Evolutionary conservation across 2,329 filamentous ascomycete species (phyloP), one percentile per base, ranked within the genome.

Genomic region (Emergomyces orientalis): DNA sequence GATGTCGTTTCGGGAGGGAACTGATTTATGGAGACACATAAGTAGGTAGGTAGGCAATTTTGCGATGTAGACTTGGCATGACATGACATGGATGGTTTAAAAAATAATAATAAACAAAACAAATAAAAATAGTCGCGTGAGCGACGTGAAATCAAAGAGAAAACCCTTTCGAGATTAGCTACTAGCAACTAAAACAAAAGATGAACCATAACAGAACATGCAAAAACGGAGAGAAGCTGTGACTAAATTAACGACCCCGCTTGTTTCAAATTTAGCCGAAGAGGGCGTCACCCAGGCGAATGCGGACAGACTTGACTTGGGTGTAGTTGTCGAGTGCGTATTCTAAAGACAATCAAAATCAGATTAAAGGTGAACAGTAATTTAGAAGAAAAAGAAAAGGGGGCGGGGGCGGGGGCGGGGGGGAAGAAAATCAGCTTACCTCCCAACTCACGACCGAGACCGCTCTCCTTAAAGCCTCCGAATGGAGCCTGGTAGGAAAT

Each of bases 401-500:
- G 9, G 9, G 13, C n/a, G n/a, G n/a, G n/a, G n/a, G n/a, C n/a
- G n/a, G n/a, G n/a, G n/a, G n/a, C n/a, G n/a, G n/a, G n/a, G n/a
- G n/a, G n/a, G n/a, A n/a, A 41, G 22, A 14, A 9, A 27, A 32
- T n/a, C 19, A 25, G 62, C 65, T 58, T 63, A 67, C 65, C 76
- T 68, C 78, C 78, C 51, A 80, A 73, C 68, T 80, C 78, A 65
- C 76, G 76, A 66, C 76, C 76, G 59, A 78, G 64, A 68, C 76
- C 76, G 34, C 74, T 76, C 68, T 76, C 72, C 72, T 78, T 78
- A 75, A 75, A 78, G 59, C 76, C 76, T 67, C 76, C 76, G 65
- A 78, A 78, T 19, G 76, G 76, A 59, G 72, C 69, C 69, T 86
- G 81, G 77, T 86, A 84, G 74, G 88, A 84, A 1, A 94, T 78